Percentiles rank a stretch among this genome's conserved stretches.
phyloP scores from a whole-genome alignment of 495 filamentous ascomycete species.

The Sordaria brevicollis region DNA sequence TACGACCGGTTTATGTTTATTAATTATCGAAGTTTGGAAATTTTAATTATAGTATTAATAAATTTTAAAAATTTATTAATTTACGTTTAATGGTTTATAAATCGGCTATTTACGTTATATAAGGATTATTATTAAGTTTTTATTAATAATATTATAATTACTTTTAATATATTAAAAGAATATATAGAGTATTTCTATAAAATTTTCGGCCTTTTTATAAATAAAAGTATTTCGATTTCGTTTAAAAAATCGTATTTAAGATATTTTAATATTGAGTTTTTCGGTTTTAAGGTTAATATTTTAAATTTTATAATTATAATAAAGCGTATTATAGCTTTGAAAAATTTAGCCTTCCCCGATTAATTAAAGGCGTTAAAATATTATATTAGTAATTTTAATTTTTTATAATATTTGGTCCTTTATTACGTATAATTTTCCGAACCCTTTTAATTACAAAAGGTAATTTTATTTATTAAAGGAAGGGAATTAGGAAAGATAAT shows the following conservation, averaged over 20 bases:
- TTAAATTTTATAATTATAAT: background rate
- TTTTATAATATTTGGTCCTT: background rate
- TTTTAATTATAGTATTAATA: background rate
- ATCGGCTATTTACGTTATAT: too few species aligned
- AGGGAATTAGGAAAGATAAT: too few species aligned
- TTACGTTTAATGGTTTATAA: background rate
- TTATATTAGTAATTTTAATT: background rate
- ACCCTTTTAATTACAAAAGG: too few species aligned
- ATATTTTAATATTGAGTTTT: background rate
- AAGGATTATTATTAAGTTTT: background rate
- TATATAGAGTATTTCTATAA: too few species aligned
- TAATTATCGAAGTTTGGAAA: background rate
- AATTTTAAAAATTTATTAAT: background rate
- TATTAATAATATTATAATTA: background rate
- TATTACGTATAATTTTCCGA: too few species aligned
- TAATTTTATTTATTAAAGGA: too few species aligned
- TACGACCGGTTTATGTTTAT: background rate
- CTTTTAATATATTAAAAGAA: background rate
- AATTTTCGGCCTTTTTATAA: background rate
- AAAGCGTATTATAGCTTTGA: background rate
- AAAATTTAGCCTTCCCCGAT: background rate
- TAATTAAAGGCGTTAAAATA: background rate
- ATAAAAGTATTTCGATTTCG: background rate
- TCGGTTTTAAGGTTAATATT: background rate
- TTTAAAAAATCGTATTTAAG: background rate